Percentiles rank a stretch among this genome's conserved stretches.
These are phyloP conservation scores for Pleurotus giganteus DNA, from an alignment of 768 basidiomycete genomes.

Conservation along the genomic window DNA sequence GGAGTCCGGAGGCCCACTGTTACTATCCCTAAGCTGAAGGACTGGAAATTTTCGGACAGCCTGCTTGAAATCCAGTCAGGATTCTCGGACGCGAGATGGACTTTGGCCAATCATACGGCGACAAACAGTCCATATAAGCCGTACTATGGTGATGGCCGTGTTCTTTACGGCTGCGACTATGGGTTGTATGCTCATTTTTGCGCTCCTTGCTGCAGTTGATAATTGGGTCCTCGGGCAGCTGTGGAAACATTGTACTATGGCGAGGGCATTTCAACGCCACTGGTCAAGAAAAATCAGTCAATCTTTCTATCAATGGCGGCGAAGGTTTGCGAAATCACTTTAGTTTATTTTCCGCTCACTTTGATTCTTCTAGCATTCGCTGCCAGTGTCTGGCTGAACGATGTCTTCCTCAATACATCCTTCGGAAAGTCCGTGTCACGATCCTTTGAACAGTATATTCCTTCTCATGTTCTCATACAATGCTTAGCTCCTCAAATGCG, in stretches of 20 bases:
- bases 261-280: conserved; percentile 74
- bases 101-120: conserved; percentile 61
- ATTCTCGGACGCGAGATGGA: conserved; percentile 69
- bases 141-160: conserved; percentile 68
- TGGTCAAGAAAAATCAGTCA: conserved; percentile 58
- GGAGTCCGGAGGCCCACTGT: conserved; percentile 28
- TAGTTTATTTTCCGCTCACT: not conserved
- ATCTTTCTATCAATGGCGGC: conserved; percentile 80
- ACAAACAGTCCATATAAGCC: conserved; percentile 74
- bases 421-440: conserved; percentile 63
- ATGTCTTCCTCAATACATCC: conserved; percentile 67
- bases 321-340: conserved; percentile 44
- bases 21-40: conserved; percentile 45
- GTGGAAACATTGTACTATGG: conserved; percentile 82
- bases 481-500: conserved; percentile 64
- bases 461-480: not conserved
- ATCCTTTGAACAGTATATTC: not conserved
- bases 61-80: conserved; percentile 61
- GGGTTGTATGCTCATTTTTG: conserved; percentile 56
- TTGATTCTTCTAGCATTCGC: conserved; percentile 56
- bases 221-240: conserved; percentile 40
- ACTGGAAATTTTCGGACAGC: conserved; percentile 75
- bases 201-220: not conserved
- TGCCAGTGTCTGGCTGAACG: conserved; percentile 79
- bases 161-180: conserved; percentile 86